Conservation (phyloP, 176 grass and related monocot species). For the Lolium perenne region DNA sequence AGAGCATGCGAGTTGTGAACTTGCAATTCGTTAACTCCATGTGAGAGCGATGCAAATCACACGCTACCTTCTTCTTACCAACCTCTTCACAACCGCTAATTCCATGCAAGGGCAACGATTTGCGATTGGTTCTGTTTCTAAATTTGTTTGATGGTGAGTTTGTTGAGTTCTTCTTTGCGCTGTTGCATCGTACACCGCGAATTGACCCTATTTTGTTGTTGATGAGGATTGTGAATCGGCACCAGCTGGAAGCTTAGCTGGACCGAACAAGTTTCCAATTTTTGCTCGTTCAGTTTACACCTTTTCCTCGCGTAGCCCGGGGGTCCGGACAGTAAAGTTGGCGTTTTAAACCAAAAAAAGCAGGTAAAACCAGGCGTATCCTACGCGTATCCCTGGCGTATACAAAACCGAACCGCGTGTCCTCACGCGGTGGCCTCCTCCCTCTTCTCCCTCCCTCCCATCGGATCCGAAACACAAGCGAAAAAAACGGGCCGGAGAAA, state of each 20-base stretch:
- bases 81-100: background rate
- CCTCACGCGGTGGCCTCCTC: background rate
- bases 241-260: background rate
- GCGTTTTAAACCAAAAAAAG: background rate
- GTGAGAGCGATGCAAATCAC: background rate
- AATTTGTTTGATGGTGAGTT: background rate
- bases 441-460: background rate
- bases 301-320: background rate
- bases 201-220: background rate
- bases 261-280: background rate
- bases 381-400: background rate
- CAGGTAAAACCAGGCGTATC: background rate
- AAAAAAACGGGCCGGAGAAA: constrained; percentile 56
- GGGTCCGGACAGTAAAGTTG: background rate
- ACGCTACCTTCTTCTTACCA: too few relatives aligned
- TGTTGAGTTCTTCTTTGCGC: too few relatives aligned
- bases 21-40: background rate
- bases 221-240: background rate
- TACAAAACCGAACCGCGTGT: constrained; percentile 10
- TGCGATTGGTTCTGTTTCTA: background rate
- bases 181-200: background rate
- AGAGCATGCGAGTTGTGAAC: background rate
- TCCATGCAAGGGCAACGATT: background rate
- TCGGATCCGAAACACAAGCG: constrained; percentile 79
- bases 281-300: background rate